Percentiles rank a stretch among this genome's conserved stretches.
Conservation (phyloP, 2,329 filamentous ascomycete genomes). For the Ilyonectria mors-panacis region DNA sequence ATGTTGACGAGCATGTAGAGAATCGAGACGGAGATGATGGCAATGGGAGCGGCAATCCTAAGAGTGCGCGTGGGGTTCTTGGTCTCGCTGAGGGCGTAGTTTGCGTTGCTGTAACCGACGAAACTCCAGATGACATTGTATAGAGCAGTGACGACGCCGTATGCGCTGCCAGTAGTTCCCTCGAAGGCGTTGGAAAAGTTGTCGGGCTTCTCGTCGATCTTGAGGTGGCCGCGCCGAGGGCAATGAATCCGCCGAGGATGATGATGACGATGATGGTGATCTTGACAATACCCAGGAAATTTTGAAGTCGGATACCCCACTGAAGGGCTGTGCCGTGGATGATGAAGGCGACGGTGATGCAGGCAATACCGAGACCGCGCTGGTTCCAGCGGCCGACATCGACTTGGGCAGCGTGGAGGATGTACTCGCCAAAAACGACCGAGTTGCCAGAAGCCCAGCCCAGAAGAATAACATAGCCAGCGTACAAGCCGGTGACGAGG, state of each 20-base stretch:
- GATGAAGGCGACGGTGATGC: constrained; percentile 75
- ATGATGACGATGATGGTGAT: constrained; percentile 77
- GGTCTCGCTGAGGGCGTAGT: constrained; percentile 76
- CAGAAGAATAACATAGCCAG: constrained; percentile 73
- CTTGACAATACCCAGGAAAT: constrained; percentile 76
- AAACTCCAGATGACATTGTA: constrained; percentile 83
- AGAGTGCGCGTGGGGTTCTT: constrained; percentile 76
- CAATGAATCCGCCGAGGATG: constrained; percentile 73
- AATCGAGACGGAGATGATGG: constrained; percentile 70
- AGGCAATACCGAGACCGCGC: constrained; percentile 75
- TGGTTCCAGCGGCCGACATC: constrained; percentile 78
- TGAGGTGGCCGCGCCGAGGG: constrained; percentile 73
- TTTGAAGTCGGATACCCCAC: constrained; percentile 78
- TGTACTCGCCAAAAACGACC: constrained; percentile 79
- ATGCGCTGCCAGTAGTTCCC: constrained; percentile 76
- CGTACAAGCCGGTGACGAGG: constrained; percentile 72
- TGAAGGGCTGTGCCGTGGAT: constrained; percentile 76
- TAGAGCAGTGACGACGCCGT: constrained; percentile 77
- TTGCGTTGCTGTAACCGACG: constrained; percentile 78
- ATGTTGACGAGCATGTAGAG: constrained; percentile 79
- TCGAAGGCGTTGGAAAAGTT: constrained; percentile 76
- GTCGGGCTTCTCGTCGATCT: constrained; percentile 70
- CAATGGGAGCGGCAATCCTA: constrained; percentile 75
- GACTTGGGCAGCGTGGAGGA: constrained; percentile 74
- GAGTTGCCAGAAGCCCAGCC: constrained; percentile 78